Conservation (phyloP, 2,329 filamentous ascomycete species). For the Fusarium sp. region DNA sequence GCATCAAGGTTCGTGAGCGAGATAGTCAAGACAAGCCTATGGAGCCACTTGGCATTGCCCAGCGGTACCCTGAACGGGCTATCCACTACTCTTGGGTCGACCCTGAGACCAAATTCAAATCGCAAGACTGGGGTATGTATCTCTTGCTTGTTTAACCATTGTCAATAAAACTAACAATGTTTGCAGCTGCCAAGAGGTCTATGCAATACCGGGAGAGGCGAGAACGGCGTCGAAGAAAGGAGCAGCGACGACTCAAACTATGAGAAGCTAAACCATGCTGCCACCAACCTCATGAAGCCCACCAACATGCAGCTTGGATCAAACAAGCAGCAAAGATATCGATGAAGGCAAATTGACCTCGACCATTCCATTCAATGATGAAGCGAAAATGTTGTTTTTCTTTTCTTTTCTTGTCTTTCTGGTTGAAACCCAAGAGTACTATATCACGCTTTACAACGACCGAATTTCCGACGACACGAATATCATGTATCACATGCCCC, state of each 20-base stretch:
- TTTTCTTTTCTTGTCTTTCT: not conserved
- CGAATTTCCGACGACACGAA: constrained; percentile 38
- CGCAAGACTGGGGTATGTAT: constrained; percentile 55
- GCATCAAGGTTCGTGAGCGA: constrained; percentile 54
- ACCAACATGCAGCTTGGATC: not conserved
- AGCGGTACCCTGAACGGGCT: constrained; percentile 61
- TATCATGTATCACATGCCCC: constrained; percentile 39
- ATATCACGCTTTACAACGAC: constrained; percentile 32
- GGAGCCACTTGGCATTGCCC: constrained; percentile 52
- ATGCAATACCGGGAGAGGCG: constrained; percentile 52
- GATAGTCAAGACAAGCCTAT: constrained; percentile 52
- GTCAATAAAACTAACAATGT: constrained; percentile 27
- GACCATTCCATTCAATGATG: constrained; percentile 14
- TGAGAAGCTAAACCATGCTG: constrained; percentile 31
- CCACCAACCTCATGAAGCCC: constrained; percentile 2
- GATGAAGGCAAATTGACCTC: constrained; percentile 6
- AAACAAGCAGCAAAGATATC: not conserved
- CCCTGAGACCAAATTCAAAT: constrained; percentile 51
- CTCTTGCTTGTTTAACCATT: not conserved
- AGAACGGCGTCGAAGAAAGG: constrained; percentile 53
- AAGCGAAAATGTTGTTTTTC: constrained; percentile 22
- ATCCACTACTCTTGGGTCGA: constrained; percentile 59
- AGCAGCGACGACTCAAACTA: constrained; percentile 52
- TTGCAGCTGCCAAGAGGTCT: constrained; percentile 49
- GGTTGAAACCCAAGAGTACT: not conserved